Conservation (phyloP, 1,139 yeast species). For the Eremothecium gossypii region DNA sequence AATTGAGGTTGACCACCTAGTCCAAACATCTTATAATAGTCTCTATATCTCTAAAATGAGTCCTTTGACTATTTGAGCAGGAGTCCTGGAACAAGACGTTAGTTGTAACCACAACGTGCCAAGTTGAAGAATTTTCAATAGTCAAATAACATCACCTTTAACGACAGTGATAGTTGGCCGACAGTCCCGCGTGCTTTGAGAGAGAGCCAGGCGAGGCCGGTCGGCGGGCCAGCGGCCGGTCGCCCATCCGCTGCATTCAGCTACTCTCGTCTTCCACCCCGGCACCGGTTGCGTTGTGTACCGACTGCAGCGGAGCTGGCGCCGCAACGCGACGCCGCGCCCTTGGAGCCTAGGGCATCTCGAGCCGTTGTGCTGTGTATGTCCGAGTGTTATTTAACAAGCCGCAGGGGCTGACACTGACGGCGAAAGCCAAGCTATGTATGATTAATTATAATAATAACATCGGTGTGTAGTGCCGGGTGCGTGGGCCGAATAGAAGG, state of each 20-base stretch:
- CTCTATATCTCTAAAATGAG: neutral
- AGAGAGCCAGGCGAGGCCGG: neutral
- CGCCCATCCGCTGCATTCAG: no score
- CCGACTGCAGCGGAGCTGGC: no score
- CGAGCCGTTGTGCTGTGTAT: neutral
- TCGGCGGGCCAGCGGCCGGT: neutral
- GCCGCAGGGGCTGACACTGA: neutral
- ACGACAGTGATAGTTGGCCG: neutral
- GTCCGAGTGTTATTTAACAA: neutral
- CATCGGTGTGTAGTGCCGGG: neutral
- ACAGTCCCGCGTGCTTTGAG: neutral
- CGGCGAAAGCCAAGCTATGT: slow-evolving; percentile 2
- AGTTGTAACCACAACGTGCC: neutral
- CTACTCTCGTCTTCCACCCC: no score
- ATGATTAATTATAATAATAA: neutral
- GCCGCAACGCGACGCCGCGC: no score
- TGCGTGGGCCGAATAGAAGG: neutral
- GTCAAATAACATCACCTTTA: neutral
- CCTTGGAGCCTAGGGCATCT: neutral
- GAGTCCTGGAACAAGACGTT: neutral
- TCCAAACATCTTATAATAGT: slow-evolving; percentile 36
- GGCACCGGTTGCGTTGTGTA: neutral
- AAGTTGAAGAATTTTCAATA: neutral
- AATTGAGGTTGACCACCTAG: slow-evolving; percentile 66
- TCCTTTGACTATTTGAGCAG: neutral